Evolutionary conservation across 2,329 filamentous ascomycete genomes (phyloP).

Genomic region (Aureobasidium sp.): DNA sequence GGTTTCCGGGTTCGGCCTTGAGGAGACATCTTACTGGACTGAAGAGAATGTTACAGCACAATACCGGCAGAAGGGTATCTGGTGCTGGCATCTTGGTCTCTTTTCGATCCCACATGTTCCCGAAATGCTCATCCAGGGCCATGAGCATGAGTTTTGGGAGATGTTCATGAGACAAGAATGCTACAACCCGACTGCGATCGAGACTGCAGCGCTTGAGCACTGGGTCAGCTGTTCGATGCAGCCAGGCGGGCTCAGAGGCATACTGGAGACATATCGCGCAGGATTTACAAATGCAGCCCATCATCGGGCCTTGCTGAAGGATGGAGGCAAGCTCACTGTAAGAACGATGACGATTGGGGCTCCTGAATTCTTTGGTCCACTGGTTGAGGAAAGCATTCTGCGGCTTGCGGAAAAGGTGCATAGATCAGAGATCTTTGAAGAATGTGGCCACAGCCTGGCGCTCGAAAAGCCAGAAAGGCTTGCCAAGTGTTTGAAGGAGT

Average conservation of each 20-base stretch:
- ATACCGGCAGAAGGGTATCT: conserved; percentile 26
- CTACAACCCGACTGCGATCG: conserved; percentile 30
- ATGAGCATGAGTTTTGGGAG: conserved; percentile 32
- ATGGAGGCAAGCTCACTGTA: conserved; percentile 23
- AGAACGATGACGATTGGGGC: conserved; percentile 28
- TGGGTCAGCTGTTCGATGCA: conserved; percentile 26
- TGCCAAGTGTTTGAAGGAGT: conserved; percentile 12
- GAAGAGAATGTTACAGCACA: conserved; percentile 25
- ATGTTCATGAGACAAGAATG: conserved; percentile 34
- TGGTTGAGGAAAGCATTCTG: conserved; percentile 24
- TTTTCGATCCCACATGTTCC: conserved; percentile 30
- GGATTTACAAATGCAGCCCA: conserved; percentile 27
- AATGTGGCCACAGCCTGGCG: conserved; percentile 28
- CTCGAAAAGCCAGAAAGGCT: conserved; percentile 27
- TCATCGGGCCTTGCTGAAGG: conserved; percentile 22
- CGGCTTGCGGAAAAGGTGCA: conserved; percentile 24
- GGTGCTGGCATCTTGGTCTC: conserved; percentile 29
- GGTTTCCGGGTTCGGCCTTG: conserved; percentile 23
- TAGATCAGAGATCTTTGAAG: conserved; percentile 25
- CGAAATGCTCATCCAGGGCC: conserved; percentile 32
- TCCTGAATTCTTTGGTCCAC: conserved; percentile 28
- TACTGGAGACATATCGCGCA: conserved; percentile 27
- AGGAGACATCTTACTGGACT: conserved; percentile 26
- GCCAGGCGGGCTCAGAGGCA: conserved; percentile 26
- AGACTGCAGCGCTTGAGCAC: conserved; percentile 25